Base-by-base conservation (phyloP, 2,329 filamentous ascomycete genomes). In the Phialocephala sp. region DNA sequence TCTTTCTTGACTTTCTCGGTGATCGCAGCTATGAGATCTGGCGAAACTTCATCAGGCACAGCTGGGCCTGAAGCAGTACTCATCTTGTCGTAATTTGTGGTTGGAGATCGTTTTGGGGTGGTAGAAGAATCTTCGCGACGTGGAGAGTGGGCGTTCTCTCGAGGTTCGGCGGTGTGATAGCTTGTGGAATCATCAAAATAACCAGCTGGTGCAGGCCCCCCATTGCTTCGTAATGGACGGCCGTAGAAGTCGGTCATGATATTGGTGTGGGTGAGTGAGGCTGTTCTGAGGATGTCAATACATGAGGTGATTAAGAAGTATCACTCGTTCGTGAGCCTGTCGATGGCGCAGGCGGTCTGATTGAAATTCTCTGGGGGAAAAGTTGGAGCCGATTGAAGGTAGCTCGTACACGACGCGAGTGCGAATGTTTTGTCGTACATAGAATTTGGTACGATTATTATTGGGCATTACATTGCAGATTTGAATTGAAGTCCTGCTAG, bases 11-110 rank as follows among this genome's bases (percentile, higher is more conserved):
- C 83, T 63, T 80, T 84, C 62, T 83, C 82, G 1, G 85, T 88
- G 69, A 89, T 86, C 67, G 87, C 84, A 57, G 85, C 83, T 59
- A 90, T 82, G 24, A 90, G 78, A 8, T 87, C 84, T 1, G 87
- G 87, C 60, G 87, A 84, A 14, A 90, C 77, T 45, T 82, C 80
- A 65, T 79, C 80, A 9, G 64, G 61, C 20, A 43, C 59, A 32
- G 65, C 22, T 22, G 68, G 54, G 12, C 71, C 68, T 37, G 57
- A 47, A 35, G 64, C 65, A 50, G 71, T 59, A 37, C 66, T 43
- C 66, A 72, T 71, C 45, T 64, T 72, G 36, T 71, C 67, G 59
- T 64, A 50, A 27, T 62, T 63, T 8, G 66, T 55, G n/a, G 71
- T 67, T 57, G 71, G 69, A 37, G 65, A 59, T 58, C 65, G 71